Evolutionary conservation across 2,329 filamentous ascomycete species (phyloP).

Genomic region (Exophiala phaeomuriformis): DNA sequence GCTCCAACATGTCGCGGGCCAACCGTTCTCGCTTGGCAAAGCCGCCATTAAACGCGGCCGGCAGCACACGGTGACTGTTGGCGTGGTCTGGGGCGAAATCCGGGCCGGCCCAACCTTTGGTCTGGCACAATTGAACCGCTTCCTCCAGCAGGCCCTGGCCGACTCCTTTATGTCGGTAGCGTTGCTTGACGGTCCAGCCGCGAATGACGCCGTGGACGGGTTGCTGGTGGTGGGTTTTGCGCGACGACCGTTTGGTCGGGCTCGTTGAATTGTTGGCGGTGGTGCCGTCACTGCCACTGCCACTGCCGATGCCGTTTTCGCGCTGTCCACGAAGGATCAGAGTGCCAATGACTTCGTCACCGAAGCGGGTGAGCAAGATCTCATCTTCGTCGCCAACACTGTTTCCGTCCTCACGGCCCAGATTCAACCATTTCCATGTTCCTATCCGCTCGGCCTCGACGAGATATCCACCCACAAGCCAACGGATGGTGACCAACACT

Average conservation of each 20-base stretch:
- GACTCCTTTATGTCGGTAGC: slow-evolving; percentile 64
- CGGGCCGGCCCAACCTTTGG: slow-evolving; percentile 60
- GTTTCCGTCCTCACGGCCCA: slow-evolving; percentile 32
- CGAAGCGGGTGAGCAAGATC: slow-evolving; percentile 60
- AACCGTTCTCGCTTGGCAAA: slow-evolving; percentile 55
- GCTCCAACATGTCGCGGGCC: slow-evolving; percentile 41
- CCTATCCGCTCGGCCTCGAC: slow-evolving; percentile 52
- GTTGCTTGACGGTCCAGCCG: slow-evolving; percentile 70
- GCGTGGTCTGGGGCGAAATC: slow-evolving; percentile 72
- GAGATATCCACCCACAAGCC: slow-evolving; percentile 56
- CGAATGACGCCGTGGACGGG: slow-evolving; percentile 45
- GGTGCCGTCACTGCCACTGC: no score
- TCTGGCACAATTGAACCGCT: slow-evolving; percentile 60
- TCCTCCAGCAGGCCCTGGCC: slow-evolving; percentile 66
- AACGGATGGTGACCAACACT: slow-evolving; percentile 56
- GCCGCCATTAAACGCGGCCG: slow-evolving; percentile 49
- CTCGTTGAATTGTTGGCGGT: not conserved
- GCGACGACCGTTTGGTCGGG: slow-evolving; percentile 12
- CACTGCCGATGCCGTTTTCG: not conserved
- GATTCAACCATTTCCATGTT: slow-evolving; percentile 55
- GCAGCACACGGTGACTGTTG: slow-evolving; percentile 59
- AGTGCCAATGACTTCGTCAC: slow-evolving; percentile 62
- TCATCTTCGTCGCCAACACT: slow-evolving; percentile 46
- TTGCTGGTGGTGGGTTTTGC: slow-evolving; percentile 4
- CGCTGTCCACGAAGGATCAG: slow-evolving; percentile 48